Conservation (phyloP, 2,329 filamentous ascomycete species). For the Colletotrichum sp. region DNA sequence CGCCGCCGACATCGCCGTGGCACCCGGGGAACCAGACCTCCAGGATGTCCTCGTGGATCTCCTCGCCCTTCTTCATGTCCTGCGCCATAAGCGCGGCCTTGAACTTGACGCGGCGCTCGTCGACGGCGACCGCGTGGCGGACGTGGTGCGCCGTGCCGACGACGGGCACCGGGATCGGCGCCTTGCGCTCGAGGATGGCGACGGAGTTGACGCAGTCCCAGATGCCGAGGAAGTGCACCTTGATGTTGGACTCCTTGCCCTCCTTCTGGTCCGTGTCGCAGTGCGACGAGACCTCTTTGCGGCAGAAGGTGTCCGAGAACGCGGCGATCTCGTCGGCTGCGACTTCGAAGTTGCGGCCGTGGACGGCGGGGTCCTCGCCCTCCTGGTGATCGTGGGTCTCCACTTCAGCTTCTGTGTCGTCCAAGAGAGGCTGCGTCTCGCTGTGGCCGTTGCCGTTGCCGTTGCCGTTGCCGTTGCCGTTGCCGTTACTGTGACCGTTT, state of each 20-base stretch:
- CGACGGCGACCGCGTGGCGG: conserved; percentile 57
- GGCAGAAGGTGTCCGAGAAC: not conserved
- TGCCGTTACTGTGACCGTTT: not conserved
- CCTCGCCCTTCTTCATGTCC: conserved; percentile 34
- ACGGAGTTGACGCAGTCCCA: conserved; percentile 62
- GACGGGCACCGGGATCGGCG: conserved; percentile 41
- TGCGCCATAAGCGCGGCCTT: conserved; percentile 53
- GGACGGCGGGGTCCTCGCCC: conserved; percentile 22
- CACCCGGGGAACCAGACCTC: conserved; percentile 63
- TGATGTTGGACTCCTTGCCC: conserved; percentile 40
- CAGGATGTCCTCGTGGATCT: conserved; percentile 42
- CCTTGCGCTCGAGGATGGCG: conserved; percentile 42
- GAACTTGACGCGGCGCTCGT: conserved; percentile 62
- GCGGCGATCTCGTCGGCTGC: conserved; percentile 39
- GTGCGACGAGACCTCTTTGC: not conserved
- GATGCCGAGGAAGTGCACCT: conserved; percentile 59
- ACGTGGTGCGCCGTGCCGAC: conserved; percentile 48
- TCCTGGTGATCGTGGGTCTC: conserved; percentile 26
- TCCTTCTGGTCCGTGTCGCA: not conserved
- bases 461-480: no score
- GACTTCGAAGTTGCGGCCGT: conserved; percentile 26
- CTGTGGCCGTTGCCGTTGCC: not conserved
- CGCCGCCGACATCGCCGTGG: conserved; percentile 60
- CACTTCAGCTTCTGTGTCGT: conserved; percentile 23
- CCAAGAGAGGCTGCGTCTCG: conserved; percentile 11